Evolutionary conservation across 148 eudicot genomes (phyloP), one percentile per base, ranked within the genome.

Genomic region (Limonium bicolor): DNA sequence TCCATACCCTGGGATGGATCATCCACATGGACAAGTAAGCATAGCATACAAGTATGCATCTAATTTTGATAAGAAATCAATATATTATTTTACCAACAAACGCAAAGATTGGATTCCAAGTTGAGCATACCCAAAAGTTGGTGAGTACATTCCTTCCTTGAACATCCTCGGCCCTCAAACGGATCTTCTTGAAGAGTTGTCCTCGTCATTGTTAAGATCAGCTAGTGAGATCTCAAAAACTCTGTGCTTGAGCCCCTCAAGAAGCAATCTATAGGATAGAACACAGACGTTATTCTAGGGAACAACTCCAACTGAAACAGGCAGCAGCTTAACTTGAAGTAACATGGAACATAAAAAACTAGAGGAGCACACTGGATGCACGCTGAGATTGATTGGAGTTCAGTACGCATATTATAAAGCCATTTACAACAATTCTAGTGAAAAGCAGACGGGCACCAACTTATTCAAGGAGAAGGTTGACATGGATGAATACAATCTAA

Each of bases 91-190:
- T n/a, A 6, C 30, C 2, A n/a, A 2, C 24, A 42, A 41, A 41
- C 18, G 2, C 6, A 12, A 3, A n/a, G n/a, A n/a, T n/a, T n/a
- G 7, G 17, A 4, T 4, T 43, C 30, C 14, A 2, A 0, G n/a
- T 4, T 25, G 18, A 8, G 23, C 24, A 25, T 43, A 43, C 48
- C 30, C 31, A 43, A n/a, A 43, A 43, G 31, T 43, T 25, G 15
- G 48, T 43, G 0, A 43, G 48, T 12, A 43, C 48, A 24, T 43
- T 43, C 29, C 48, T 43, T 24, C 48, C 48, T 25, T 43, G 48
- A 25, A 43, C 48, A 43, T 43, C 48, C 5, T 43, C 48, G 3
- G 48, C 48, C 48, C 48, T 43, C 48, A 43, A 9, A 24, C 48
- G 48, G 31, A 43, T 43, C 48, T 43, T 43, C 31, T 31, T 43